These are phyloP conservation scores for Neostapfia colusana DNA, from an alignment of 176 grass and related monocot species.

Conservation along the genomic window DNA sequence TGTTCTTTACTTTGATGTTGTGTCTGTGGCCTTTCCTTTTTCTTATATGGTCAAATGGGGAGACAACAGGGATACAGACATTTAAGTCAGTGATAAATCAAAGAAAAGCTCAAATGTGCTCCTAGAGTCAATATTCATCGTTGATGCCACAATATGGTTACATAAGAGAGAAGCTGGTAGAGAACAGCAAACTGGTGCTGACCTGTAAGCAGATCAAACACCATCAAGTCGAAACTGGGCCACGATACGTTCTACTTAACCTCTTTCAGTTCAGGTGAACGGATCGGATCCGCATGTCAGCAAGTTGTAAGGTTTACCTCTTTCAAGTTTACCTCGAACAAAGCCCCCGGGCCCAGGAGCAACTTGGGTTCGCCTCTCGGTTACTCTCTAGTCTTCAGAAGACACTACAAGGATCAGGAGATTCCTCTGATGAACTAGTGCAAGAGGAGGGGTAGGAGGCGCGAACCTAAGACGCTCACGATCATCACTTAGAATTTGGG, in stretches of 20 bases:
- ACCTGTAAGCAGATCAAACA: not conserved
- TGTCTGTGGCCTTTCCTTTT: not conserved
- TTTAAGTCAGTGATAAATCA: not conserved
- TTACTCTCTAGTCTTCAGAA: slow-evolving; percentile 5
- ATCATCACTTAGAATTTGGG: not conserved
- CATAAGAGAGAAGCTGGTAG: not conserved
- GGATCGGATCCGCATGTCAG: no score
- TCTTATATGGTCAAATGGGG: not conserved
- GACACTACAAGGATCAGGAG: slow-evolving; percentile 12
- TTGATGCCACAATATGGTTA: not conserved
- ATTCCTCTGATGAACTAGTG: slow-evolving; percentile 20
- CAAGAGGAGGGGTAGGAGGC: not conserved
- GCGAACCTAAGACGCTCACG: not conserved
- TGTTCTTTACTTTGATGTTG: not conserved
- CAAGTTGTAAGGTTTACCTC: no score
- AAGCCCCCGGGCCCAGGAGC: slow-evolving; percentile 12
- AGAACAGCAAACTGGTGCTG: not conserved
- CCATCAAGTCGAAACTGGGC: not conserved
- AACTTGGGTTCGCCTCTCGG: slow-evolving; percentile 2
- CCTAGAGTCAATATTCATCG: not conserved
- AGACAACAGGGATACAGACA: no score
- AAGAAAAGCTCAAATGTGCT: not conserved
- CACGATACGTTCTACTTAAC: no score
- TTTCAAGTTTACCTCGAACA: slow-evolving; percentile 41
- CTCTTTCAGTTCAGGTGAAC: no score